Evolutionary conservation across 2,329 filamentous ascomycete species (phyloP).

Genomic region (Trichoderma sp.): DNA sequence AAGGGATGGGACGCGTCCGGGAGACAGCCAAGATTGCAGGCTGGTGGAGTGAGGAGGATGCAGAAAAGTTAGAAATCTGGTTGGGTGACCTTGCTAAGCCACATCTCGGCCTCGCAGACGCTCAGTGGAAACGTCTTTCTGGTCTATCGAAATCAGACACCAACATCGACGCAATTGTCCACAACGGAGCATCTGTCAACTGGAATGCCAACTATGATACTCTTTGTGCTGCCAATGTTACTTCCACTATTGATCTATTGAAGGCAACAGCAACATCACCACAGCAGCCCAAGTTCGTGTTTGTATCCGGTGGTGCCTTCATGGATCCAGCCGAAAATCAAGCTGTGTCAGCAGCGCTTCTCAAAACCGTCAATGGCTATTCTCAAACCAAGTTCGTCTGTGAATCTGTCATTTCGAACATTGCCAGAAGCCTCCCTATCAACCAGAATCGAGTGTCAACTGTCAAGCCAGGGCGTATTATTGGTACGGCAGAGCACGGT

Average conservation of each 20-base stretch:
- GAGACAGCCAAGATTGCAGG: conserved; percentile 13
- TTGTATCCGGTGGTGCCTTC: conserved; percentile 26
- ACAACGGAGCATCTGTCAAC: conserved; percentile 79
- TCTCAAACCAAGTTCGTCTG: conserved; percentile 28
- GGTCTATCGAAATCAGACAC: not conserved
- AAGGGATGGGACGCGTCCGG: conserved; percentile 2
- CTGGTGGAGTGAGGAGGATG: conserved; percentile 10
- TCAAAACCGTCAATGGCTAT: conserved; percentile 21
- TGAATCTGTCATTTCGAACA: conserved; percentile 23
- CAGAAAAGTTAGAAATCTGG: conserved; percentile 8
- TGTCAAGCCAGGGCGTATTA: conserved; percentile 27
- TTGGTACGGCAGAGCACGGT: conserved; percentile 23
- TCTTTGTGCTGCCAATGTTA: conserved; percentile 71
- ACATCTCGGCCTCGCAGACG: not conserved
- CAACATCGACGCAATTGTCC: conserved; percentile 61
- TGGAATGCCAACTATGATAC: conserved; percentile 77
- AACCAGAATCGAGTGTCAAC: conserved; percentile 22
- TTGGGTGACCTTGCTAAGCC: not conserved
- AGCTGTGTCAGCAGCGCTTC: not conserved
- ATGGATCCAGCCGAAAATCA: not conserved
- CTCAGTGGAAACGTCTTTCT: not conserved
- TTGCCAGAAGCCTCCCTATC: not conserved
- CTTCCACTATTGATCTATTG: conserved; percentile 26
- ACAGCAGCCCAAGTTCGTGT: conserved; percentile 25
- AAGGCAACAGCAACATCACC: conserved; percentile 19